A percentile compares a stretch with the other conserved stretches of the same genome.
phyloP scores from a whole-genome alignment of 768 basidiomycete genomes.

The Tremella mesenterica region DNA sequence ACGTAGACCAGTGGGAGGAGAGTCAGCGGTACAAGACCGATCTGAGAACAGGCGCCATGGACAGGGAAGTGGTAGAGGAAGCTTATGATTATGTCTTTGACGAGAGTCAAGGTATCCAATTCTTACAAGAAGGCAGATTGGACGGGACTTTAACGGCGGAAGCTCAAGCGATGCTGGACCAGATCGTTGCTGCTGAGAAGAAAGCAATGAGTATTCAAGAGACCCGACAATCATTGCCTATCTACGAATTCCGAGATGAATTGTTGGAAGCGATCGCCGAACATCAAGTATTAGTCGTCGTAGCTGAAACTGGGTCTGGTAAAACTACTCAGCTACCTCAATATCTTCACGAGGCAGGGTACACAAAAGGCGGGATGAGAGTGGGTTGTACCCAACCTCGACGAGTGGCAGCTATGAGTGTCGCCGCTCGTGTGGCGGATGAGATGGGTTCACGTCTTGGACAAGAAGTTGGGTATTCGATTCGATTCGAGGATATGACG shows the following conservation, averaged over 20 bases:
- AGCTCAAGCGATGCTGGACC: conserved; percentile 71
- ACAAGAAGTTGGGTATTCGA: conserved; percentile 98
- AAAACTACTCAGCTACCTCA: conserved; percentile 98
- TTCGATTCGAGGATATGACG: conserved; percentile 98
- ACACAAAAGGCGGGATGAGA: conserved; percentile 67
- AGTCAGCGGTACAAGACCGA: conserved; percentile 81
- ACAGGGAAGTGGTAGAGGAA: conserved; percentile 70
- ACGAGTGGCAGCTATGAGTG: conserved; percentile 97
- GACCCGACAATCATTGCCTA: conserved; percentile 84
- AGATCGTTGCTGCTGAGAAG: conserved; percentile 85
- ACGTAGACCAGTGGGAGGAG: conserved; percentile 96
- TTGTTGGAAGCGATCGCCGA: conserved; percentile 80
- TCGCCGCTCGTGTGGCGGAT: conserved; percentile 96
- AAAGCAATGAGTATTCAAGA: conserved; percentile 85
- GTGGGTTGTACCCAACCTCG: conserved; percentile 96
- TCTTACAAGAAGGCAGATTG: conserved; percentile 69
- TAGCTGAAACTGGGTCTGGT: conserved; percentile 96
- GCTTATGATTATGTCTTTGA: conserved; percentile 97
- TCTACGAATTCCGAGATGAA: conserved; percentile 77
- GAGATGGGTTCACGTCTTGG: conserved; percentile 97
- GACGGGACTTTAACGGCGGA: conserved; percentile 66
- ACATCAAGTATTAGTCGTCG: conserved; percentile 92
- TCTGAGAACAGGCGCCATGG: conserved; percentile 84
- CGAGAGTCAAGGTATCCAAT: conserved; percentile 91
- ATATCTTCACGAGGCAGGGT: conserved; percentile 96